Conservation (phyloP, 805 yeast genomes). For the Tetrapisispora arboricola region DNA sequence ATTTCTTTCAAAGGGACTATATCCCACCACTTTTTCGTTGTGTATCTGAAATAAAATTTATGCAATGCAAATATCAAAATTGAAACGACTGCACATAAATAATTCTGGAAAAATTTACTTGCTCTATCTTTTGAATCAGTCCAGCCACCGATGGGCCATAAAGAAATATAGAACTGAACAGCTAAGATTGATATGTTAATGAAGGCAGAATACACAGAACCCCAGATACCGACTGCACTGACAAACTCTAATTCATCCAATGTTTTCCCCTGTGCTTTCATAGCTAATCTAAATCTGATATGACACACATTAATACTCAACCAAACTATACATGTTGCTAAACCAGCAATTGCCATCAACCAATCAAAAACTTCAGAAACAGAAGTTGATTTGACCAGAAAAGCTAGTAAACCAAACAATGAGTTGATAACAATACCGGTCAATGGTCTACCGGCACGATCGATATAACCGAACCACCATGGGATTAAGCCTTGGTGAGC, state of each 20-base stretch:
- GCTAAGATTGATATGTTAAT: slow-evolving; percentile 44
- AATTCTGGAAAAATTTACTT: slow-evolving; percentile 42
- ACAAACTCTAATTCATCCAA: slow-evolving; percentile 12
- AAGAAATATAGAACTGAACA: slow-evolving; percentile 63
- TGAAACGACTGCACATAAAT: slow-evolving; percentile 46
- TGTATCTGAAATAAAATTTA: slow-evolving; percentile 33
- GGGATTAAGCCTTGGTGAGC: slow-evolving; percentile 46
- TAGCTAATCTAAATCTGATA: slow-evolving; percentile 47
- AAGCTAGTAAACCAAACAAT: slow-evolving; percentile 43
- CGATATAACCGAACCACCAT: slow-evolving; percentile 35
- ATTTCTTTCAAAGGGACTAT: slow-evolving; percentile 34
- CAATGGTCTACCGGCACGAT: slow-evolving; percentile 44
- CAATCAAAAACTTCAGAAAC: slow-evolving; percentile 44
- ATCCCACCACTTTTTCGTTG: slow-evolving; percentile 15
- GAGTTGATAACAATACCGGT: slow-evolving; percentile 35
- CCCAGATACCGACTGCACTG: slow-evolving; percentile 40
- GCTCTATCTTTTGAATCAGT: slow-evolving; percentile 31
- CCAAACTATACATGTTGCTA: slow-evolving; percentile 52
- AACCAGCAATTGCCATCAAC: slow-evolving; percentile 48
- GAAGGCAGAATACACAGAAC: slow-evolving; percentile 43
- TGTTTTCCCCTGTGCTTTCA: slow-evolving; percentile 34
- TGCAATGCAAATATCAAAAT: slow-evolving; percentile 39
- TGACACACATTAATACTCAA: slow-evolving; percentile 44
- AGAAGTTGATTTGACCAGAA: slow-evolving; percentile 40
- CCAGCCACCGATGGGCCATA: slow-evolving; percentile 44